Conservation (phyloP, 2,329 filamentous ascomycete genomes). For the Verticillium nubilum region DNA sequence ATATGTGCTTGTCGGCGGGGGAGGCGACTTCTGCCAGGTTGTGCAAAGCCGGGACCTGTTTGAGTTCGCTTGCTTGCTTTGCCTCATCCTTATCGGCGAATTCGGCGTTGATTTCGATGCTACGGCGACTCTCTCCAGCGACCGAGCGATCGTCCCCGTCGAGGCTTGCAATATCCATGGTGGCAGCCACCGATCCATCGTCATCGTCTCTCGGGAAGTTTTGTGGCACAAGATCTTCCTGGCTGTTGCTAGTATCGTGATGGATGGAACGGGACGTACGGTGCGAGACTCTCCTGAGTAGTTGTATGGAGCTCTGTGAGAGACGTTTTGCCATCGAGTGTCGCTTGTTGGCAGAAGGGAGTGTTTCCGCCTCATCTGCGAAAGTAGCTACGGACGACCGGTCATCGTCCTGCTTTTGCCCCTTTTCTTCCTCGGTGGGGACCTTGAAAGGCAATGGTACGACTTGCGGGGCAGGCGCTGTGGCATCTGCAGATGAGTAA, state of each 20-base stretch:
- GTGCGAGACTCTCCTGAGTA: conserved; percentile 32
- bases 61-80: conserved; percentile 3
- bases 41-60: not conserved
- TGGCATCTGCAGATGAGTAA: not conserved
- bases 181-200: conserved; percentile 52
- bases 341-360: conserved; percentile 20
- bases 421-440: conserved; percentile 37
- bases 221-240: conserved; percentile 39
- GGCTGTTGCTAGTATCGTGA: conserved; percentile 28
- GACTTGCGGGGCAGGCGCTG: conserved; percentile 44
- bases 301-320: conserved; percentile 37
- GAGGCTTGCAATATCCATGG: conserved; percentile 47
- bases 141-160: conserved; percentile 29
- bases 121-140: conserved; percentile 16
- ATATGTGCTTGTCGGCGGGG: conserved; percentile 12
- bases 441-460: conserved; percentile 63
- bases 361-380: conserved; percentile 53
- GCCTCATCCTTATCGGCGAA: conserved; percentile 18
- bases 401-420: conserved; percentile 37
- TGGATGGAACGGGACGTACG: conserved; percentile 13
- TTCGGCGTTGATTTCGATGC: conserved; percentile 35
- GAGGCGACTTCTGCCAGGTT: not conserved
- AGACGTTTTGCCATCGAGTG: conserved; percentile 40
- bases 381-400: conserved; percentile 66
- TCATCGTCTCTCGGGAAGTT: conserved; percentile 25